Conservation (phyloP, 169 alveolate species). For the Theileria parva region DNA sequence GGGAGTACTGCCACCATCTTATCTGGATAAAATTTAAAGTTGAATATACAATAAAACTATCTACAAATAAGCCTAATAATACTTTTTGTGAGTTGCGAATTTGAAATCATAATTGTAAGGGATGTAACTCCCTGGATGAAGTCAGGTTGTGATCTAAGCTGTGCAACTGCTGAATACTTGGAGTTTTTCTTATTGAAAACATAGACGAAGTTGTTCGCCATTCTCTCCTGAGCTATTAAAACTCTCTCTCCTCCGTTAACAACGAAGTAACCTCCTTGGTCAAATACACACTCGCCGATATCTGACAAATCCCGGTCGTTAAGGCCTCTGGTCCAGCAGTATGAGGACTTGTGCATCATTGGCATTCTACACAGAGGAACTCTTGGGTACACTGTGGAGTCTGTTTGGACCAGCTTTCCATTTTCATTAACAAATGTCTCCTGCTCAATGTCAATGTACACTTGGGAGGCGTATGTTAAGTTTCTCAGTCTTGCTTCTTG, state of each 20-base stretch:
- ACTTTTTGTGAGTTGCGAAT: conserved; percentile 61
- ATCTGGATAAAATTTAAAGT: conserved; percentile 78
- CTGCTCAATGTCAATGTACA: conserved; percentile 86
- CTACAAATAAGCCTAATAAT: background rate
- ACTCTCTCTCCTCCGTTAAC: conserved; percentile 99
- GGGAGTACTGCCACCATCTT: conserved; percentile 96
- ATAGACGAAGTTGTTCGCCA: conserved; percentile 98
- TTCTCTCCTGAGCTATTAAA: conserved; percentile 98
- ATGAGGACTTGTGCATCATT: conserved; percentile 94
- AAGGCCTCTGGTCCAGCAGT: conserved; percentile 90
- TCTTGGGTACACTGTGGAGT: conserved; percentile 80
- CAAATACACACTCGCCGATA: conserved; percentile 96
- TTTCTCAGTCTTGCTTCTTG: conserved; percentile 96
- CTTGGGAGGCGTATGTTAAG: conserved; percentile 86
- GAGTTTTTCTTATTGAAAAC: conserved; percentile 95
- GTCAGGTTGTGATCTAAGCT: conserved; percentile 92
- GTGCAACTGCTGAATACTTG: conserved; percentile 97
- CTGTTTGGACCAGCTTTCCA: conserved; percentile 71
- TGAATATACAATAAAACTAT: conserved; percentile 71
- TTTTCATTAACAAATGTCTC: conserved; percentile 79
- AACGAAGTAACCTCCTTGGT: conserved; percentile 98
- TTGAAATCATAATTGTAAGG: conserved; percentile 87
- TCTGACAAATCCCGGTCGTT: conserved; percentile 88
- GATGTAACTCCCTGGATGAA: conserved; percentile 91
- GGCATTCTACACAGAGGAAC: conserved; percentile 94